Percentiles rank a stretch among this genome's conserved stretches.
These are phyloP conservation scores for Podospora conica DNA, from an alignment of 495 filamentous ascomycete genomes.

Conservation along the genomic window DNA sequence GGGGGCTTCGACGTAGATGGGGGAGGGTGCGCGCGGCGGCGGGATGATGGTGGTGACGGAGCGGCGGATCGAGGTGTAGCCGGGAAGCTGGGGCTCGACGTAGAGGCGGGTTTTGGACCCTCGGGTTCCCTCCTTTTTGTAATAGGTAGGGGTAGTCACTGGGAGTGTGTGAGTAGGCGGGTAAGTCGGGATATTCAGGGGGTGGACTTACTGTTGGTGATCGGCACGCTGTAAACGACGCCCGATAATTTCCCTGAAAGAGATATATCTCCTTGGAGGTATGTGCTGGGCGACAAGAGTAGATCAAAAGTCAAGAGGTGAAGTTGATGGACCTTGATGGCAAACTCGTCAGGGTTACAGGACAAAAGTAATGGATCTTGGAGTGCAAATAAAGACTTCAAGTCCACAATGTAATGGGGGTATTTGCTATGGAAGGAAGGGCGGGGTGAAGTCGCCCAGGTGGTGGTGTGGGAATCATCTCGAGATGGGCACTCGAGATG, in stretches of 20 bases:
- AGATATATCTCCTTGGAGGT: too few relatives aligned
- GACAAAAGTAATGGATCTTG: too few relatives aligned
- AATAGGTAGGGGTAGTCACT: slow-evolving; percentile 8
- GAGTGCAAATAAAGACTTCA: too few relatives aligned
- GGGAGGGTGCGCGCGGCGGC: slow-evolving; percentile 25
- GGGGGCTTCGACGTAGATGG: slow-evolving; percentile 22
- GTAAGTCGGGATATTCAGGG: neutral
- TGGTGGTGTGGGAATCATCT: neutral
- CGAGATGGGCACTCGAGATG: neutral
- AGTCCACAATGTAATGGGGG: too few relatives aligned
- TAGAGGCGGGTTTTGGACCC: slow-evolving; percentile 41
- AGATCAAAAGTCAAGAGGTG: neutral
- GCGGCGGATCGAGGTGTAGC: slow-evolving; percentile 32
- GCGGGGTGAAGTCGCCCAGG: neutral
- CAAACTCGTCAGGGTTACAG: neutral
- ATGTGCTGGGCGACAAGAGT: too few relatives aligned
- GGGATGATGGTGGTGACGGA: slow-evolving; percentile 41
- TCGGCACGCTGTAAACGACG: neutral
- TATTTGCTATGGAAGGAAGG: neutral
- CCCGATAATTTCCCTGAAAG: neutral
- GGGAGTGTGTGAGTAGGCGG: neutral
- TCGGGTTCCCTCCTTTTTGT: slow-evolving; percentile 3
- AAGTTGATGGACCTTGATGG: too few relatives aligned
- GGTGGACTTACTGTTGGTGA: neutral
- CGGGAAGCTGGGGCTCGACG: slow-evolving; percentile 37